Conservation (phyloP, 208 protist genomes). For the Crithidia mellificae region DNA sequence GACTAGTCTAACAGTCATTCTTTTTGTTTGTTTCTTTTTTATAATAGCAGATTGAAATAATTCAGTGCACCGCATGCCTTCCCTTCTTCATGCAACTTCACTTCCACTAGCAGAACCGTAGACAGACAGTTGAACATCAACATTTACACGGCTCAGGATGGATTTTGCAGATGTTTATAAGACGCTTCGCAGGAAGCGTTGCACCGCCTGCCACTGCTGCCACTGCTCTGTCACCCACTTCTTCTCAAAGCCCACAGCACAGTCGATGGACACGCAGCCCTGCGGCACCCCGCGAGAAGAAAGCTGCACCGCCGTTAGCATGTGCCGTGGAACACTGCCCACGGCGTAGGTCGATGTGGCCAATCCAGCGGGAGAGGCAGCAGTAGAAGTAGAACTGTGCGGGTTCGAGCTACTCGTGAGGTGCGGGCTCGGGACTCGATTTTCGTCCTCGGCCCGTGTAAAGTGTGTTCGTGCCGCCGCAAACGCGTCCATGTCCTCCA, state of each 20-base stretch:
- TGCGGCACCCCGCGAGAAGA: constrained; percentile 22
- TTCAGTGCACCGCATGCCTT: too few relatives aligned
- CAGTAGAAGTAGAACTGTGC: too few relatives aligned
- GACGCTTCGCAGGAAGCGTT: constrained; percentile 34
- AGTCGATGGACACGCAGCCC: constrained; percentile 72
- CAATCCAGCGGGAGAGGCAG: too few relatives aligned
- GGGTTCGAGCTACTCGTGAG: too few relatives aligned
- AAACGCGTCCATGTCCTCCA: constrained; percentile 43
- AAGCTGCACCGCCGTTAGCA: constrained; percentile 16
- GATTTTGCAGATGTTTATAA: constrained; percentile 1
- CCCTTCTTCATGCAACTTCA: too few relatives aligned
- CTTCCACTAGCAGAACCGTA: too few relatives aligned
- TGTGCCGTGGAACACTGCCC: constrained; percentile 15
- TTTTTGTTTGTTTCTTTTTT: too few relatives aligned
- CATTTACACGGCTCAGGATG: too few relatives aligned
- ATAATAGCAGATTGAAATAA: too few relatives aligned
- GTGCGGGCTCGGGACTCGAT: too few relatives aligned
- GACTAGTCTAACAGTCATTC: too few relatives aligned
- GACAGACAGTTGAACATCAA: too few relatives aligned
- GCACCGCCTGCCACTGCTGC: constrained; percentile 53
- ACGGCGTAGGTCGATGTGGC: neutral
- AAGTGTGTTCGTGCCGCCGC: neutral
- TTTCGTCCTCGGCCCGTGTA: neutral
- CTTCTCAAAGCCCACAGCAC: constrained; percentile 71
- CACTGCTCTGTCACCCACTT: constrained; percentile 42